These are phyloP conservation scores for Boletus coccyginus DNA, from an alignment of 768 basidiomycete species.

Conservation along the genomic window DNA sequence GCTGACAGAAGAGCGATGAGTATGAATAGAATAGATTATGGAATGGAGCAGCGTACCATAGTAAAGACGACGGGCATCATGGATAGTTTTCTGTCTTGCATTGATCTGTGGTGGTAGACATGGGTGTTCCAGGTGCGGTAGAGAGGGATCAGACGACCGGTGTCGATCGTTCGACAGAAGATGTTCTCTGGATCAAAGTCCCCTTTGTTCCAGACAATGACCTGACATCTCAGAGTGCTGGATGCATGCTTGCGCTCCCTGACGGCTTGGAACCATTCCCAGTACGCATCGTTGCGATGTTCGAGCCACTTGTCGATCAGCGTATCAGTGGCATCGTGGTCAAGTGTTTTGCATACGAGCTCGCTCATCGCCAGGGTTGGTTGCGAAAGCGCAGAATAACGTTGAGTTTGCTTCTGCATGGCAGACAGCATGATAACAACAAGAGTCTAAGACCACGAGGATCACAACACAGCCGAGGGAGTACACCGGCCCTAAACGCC, in stretches of 20 bases:
- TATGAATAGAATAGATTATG: not conserved
- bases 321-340: slow-evolving; percentile 72
- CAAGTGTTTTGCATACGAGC: slow-evolving; percentile 74
- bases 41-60: slow-evolving; percentile 48
- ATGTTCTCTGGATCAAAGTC: slow-evolving; percentile 78
- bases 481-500: slow-evolving; percentile 28
- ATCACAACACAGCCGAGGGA: not conserved
- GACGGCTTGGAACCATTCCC: slow-evolving; percentile 72
- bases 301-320: slow-evolving; percentile 86
- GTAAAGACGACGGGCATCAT: slow-evolving; percentile 83
- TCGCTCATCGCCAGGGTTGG: slow-evolving; percentile 73
- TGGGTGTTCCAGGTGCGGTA: slow-evolving; percentile 82
- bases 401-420: slow-evolving; percentile 25
- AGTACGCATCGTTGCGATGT: slow-evolving; percentile 71
- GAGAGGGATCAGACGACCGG: slow-evolving; percentile 72
- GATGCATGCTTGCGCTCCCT: slow-evolving; percentile 63
- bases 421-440: slow-evolving; percentile 14
- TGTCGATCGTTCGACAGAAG: slow-evolving; percentile 77
- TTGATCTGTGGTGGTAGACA: slow-evolving; percentile 74
- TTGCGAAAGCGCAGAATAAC: slow-evolving; percentile 64
- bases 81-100: slow-evolving; percentile 66
- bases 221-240: slow-evolving; percentile 47
- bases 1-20: slow-evolving; percentile 35
- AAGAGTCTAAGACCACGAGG: not conserved
- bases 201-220: slow-evolving; percentile 58